Evolutionary conservation across 1,284 basidiomycete species (phyloP).

Genomic region (Gastroboletus turbinatus): DNA sequence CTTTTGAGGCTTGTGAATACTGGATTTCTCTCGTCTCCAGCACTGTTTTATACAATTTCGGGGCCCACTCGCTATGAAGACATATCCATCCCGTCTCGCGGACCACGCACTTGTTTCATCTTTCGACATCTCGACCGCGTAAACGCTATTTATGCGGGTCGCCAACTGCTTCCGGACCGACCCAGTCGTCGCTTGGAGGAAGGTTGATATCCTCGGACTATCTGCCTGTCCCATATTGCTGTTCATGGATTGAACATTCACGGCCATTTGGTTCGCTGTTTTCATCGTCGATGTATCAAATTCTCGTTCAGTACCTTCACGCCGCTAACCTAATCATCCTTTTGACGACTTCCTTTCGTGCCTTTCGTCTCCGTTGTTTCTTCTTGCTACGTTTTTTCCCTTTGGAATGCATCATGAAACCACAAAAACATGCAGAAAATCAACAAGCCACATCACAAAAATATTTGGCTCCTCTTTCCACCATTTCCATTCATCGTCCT

Average conservation of each 20-base stretch:
- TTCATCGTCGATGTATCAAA: conserved; percentile 34
- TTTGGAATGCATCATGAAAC: conserved; percentile 38
- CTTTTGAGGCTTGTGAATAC: conserved; percentile 37
- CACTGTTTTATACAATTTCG: conserved; percentile 29
- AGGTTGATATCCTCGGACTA: conserved; percentile 36
- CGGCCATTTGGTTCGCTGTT: conserved; percentile 27
- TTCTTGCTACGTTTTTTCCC: conserved; percentile 38
- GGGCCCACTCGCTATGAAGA: conserved; percentile 46
- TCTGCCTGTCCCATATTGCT: conserved; percentile 30
- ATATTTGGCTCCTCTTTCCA: conserved; percentile 35
- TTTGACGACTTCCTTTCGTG: conserved; percentile 34
- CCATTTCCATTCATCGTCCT: conserved; percentile 18
- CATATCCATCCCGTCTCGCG: conserved; percentile 64
- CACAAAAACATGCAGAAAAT: conserved; percentile 52
- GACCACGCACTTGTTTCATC: conserved; percentile 34
- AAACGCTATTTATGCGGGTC: conserved; percentile 36
- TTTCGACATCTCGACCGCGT: conserved; percentile 36
- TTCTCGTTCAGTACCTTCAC: conserved; percentile 34
- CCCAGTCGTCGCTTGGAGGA: conserved; percentile 25
- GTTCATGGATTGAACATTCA: conserved; percentile 41
- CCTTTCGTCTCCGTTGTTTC: conserved; percentile 33
- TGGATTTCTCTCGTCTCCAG: conserved; percentile 33
- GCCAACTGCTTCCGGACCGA: conserved; percentile 16
- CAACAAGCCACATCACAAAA: conserved; percentile 42
- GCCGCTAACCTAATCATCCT: conserved; percentile 36